A percentile compares a stretch with the other conserved stretches of the same genome.
Evolutionary conservation across 768 basidiomycete species (phyloP).

Genomic region (Brasilioporus rufonigricans): DNA sequence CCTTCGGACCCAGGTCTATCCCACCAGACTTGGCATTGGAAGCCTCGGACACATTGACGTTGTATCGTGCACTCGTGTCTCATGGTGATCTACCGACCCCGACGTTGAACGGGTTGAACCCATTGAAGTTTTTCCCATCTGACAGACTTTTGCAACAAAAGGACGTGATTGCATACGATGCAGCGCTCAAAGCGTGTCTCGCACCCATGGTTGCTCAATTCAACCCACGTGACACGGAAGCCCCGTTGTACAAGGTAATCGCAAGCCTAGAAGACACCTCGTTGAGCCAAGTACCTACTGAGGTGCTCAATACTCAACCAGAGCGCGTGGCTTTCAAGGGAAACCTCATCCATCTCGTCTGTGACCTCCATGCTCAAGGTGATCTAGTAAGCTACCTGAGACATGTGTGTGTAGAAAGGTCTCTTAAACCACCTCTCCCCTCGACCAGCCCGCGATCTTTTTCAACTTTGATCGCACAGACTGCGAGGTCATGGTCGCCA

Average conservation of each 20-base stretch:
- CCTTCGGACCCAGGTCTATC: constrained; percentile 45
- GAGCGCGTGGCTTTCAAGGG: constrained; percentile 28
- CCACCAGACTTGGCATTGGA: constrained; percentile 67
- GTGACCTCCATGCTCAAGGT: constrained; percentile 53
- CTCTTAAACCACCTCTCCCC: neutral
- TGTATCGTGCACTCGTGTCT: constrained; percentile 46
- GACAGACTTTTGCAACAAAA: constrained; percentile 50
- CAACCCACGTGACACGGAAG: constrained; percentile 33
- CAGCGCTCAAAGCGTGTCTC: constrained; percentile 45
- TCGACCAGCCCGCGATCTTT: constrained; percentile 58
- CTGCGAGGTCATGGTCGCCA: constrained; percentile 53
- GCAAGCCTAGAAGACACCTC: constrained; percentile 39
- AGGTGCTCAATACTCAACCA: constrained; percentile 35
- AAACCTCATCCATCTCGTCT: constrained; percentile 51
- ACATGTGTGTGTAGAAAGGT: no score
- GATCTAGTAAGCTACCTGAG: constrained; percentile 45
- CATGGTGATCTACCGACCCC: constrained; percentile 23
- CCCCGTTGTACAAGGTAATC: constrained; percentile 41
- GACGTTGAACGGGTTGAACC: constrained; percentile 35
- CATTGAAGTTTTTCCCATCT: constrained; percentile 43
- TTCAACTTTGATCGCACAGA: constrained; percentile 62
- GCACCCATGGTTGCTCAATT: constrained; percentile 35
- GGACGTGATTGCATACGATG: constrained; percentile 61
- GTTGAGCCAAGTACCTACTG: constrained; percentile 17
- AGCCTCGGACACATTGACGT: constrained; percentile 49